Evolutionary conservation across 2,329 filamentous ascomycete genomes (phyloP).

Genomic region (Clathrospora elynae): DNA sequence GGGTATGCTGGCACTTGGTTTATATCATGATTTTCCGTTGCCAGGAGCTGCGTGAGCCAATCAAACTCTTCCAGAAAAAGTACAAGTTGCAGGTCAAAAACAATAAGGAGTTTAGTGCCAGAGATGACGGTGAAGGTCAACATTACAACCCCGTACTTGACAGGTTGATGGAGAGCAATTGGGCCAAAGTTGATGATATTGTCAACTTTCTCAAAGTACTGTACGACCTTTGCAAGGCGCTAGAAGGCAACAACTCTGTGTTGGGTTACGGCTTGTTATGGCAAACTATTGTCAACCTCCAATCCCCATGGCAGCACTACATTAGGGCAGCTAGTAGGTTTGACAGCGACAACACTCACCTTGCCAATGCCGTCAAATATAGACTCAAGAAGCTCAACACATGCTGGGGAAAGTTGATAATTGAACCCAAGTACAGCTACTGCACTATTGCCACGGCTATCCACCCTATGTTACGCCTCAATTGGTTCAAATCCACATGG

Average conservation of each 20-base stretch:
- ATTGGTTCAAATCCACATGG: slow-evolving; percentile 9
- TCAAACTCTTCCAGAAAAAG: slow-evolving; percentile 9
- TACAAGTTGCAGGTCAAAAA: too few relatives aligned
- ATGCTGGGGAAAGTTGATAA: slow-evolving; percentile 11
- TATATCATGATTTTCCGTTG: slow-evolving; percentile 14
- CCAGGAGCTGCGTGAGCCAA: slow-evolving; percentile 10
- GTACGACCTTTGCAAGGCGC: slow-evolving; percentile 3
- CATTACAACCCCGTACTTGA: slow-evolving; percentile 6
- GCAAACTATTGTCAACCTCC: slow-evolving; percentile 13
- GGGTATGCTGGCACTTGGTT: slow-evolving; percentile 10
- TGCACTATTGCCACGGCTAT: slow-evolving; percentile 11
- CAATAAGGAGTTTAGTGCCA: neutral
- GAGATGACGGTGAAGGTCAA: neutral
- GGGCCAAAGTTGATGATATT: slow-evolving; percentile 7
- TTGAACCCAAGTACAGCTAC: slow-evolving; percentile 1
- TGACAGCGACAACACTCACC: neutral
- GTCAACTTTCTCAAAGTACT: slow-evolving; percentile 5
- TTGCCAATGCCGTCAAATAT: slow-evolving; percentile 5
- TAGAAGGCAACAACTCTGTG: slow-evolving; percentile 9
- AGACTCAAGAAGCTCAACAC: slow-evolving; percentile 11
- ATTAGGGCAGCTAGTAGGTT: neutral
- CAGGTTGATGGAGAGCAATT: slow-evolving; percentile 6
- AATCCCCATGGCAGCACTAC: slow-evolving; percentile 3
- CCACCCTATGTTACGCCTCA: slow-evolving; percentile 8
- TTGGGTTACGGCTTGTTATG: slow-evolving; percentile 9